Percentiles rank a stretch among this genome's conserved stretches.
These are phyloP conservation scores for Hericium rajendrae DNA, from an alignment of 768 basidiomycete genomes.

Conservation along the genomic window DNA sequence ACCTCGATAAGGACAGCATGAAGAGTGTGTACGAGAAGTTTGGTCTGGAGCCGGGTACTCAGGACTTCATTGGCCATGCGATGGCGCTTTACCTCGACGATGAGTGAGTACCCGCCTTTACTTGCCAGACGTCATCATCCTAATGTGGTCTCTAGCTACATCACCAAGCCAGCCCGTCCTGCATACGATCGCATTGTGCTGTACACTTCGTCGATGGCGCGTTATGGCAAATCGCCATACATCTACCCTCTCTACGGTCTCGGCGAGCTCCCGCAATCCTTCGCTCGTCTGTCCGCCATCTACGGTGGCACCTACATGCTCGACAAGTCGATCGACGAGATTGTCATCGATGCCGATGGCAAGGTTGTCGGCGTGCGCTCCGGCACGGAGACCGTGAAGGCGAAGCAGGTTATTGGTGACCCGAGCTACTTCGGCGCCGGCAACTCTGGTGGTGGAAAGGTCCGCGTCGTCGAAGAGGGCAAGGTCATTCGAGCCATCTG, in stretches of 20 bases:
- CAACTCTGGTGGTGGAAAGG: conserved; percentile 51
- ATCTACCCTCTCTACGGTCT: conserved; percentile 99
- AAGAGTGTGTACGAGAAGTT: conserved; percentile 94
- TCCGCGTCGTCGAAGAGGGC: conserved; percentile 84
- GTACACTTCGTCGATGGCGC: conserved; percentile 97
- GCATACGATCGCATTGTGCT: conserved; percentile 92
- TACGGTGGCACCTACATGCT: conserved; percentile 99
- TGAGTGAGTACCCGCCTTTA: conserved; percentile 50
- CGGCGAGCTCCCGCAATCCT: conserved; percentile 97
- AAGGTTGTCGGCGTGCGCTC: conserved; percentile 90
- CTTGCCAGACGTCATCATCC: not conserved
- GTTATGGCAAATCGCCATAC: conserved; percentile 98
- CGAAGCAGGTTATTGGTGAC: conserved; percentile 96
- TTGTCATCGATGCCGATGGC: conserved; percentile 77
- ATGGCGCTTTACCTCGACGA: conserved; percentile 99
- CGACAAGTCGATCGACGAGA: conserved; percentile 87
- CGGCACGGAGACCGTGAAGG: conserved; percentile 86
- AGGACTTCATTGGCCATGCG: conserved; percentile 98
- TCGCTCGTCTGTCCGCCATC: conserved; percentile 95
- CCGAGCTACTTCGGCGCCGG: conserved; percentile 93
- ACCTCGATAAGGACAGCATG: conserved; percentile 90
- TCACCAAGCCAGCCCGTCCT: conserved; percentile 81
- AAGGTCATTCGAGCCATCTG: conserved; percentile 97
- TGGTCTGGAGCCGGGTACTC: conserved; percentile 92
- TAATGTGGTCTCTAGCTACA: conserved; percentile 52